Base-by-base conservation (phyloP, 108 stramenopile genomes). In the Seminavis robusta region DNA sequence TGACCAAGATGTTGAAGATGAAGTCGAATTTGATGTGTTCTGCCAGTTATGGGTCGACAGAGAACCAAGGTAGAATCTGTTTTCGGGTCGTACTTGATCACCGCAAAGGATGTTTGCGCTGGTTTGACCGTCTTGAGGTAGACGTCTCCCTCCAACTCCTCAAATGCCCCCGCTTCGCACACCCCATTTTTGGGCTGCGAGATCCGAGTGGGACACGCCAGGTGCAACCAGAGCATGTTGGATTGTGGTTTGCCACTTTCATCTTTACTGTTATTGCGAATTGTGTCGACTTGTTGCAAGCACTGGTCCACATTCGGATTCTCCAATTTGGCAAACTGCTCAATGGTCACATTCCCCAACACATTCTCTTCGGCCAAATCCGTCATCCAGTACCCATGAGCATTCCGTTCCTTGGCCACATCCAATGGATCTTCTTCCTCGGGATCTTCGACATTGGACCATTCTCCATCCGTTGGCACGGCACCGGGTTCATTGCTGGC, bases 11-110 rank as follows among this genome's bases (percentile, higher is more conserved):
- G 54, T 53, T 94, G 94, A 28, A 86, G 55, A 43, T 95, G 94
- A 3, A 92, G 57, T 24, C 94, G 79, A 47, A 95, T 79, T 61
- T 94, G 93, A 68, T 95, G 94, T 1, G 88, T 95, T 19, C 94
- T 43, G 11, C 90, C 94, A 20, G 94, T 94, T 17, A 54, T 50
- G 2, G 82, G 82, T 38, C 69, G 61, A 52, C 80, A 83, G 8
- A 80, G 44, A 4, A 92, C 68, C 44, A 92, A 17, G n/a, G 86
- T 86, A 23, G 90, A 86, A 56, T 92, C 81, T 0, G 80, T 54
- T 20, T 41, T 39, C 13, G 56, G 51, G 62, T 92, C 86, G 45
- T 86, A 88, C 19, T 58, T 40, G 1, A 92, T 42, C 20, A 88
- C 74, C 13, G 76, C 80, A 61, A 92, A 88, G 1, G 84, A 67